phyloP scores from a whole-genome alignment of 768 basidiomycete genomes.

The Mycena leptocephala region DNA sequence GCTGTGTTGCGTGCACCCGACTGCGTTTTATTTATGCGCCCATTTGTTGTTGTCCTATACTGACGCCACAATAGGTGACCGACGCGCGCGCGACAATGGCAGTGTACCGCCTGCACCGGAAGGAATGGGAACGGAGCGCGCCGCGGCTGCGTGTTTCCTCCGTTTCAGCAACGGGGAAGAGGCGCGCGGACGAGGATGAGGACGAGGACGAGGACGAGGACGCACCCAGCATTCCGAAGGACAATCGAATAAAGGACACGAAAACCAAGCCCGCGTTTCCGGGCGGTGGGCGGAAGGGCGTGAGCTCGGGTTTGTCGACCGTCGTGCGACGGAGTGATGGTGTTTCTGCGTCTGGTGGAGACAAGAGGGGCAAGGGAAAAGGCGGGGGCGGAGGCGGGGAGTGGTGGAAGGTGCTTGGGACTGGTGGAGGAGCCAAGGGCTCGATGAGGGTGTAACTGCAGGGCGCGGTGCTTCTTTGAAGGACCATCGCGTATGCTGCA shows the following conservation, averaged over 20 bases:
- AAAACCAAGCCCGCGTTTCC: conserved; percentile 49
- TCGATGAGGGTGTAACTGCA: conserved; percentile 33
- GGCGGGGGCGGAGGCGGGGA: conserved; percentile 31
- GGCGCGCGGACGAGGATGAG: conserved; percentile 17
- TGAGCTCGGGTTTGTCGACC: conserved; percentile 76
- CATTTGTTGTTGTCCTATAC: too few relatives aligned
- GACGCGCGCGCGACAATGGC: too few relatives aligned
- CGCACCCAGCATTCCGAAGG: too few relatives aligned
- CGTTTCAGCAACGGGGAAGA: background rate
- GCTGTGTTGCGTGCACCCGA: too few relatives aligned
- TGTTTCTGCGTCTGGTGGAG: background rate
- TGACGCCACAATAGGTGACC: too few relatives aligned
- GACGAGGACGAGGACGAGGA: conserved; percentile 35
- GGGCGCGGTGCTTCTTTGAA: too few relatives aligned
- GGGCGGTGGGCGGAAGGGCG: conserved; percentile 73
- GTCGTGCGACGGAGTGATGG: conserved; percentile 53
- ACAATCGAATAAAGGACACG: too few relatives aligned
- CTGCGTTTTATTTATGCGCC: too few relatives aligned
- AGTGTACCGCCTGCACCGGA: conserved; percentile 86
- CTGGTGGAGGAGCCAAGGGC: conserved; percentile 38
- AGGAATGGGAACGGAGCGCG: conserved; percentile 84
- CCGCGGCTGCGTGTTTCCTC: background rate
- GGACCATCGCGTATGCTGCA: too few relatives aligned
- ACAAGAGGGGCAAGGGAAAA: conserved; percentile 31
- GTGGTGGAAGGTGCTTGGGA: conserved; percentile 66